A percentile compares a stretch with the other conserved stretches of the same genome.
These are phyloP conservation scores for Cytospora mali DNA, from an alignment of 2,329 filamentous ascomycete species.

Conservation along the genomic window DNA sequence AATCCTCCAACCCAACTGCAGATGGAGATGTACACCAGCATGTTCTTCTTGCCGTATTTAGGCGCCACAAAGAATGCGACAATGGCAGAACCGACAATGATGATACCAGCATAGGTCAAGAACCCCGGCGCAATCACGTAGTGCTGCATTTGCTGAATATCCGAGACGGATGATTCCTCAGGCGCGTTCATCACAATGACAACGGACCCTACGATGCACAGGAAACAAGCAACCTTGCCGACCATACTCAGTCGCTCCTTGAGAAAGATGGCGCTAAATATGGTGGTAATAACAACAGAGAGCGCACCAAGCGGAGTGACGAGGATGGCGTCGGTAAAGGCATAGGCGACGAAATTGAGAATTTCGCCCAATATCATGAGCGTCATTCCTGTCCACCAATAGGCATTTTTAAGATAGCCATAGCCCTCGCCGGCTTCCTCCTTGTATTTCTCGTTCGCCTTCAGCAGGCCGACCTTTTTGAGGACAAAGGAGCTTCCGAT, in stretches of 20 bases:
- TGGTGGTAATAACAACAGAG: constrained; percentile 87
- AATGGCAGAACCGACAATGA: constrained; percentile 72
- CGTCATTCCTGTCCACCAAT: constrained; percentile 95
- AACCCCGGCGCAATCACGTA: constrained; percentile 89
- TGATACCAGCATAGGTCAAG: constrained; percentile 78
- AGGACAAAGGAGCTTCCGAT: constrained; percentile 95
- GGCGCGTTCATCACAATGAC: constrained; percentile 96
- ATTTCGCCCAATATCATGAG: constrained; percentile 97
- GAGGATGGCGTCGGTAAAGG: constrained; percentile 70
- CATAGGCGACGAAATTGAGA: constrained; percentile 96
- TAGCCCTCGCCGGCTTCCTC: constrained; percentile 96
- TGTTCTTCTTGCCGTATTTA: constrained; percentile 91
- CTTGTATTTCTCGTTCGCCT: constrained; percentile 94
- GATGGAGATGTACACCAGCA: constrained; percentile 96
- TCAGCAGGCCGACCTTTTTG: constrained; percentile 90
- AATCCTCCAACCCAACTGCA: constrained; percentile 93
- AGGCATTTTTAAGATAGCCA: constrained; percentile 91
- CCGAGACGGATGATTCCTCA: constrained; percentile 76
- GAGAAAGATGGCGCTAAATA: constrained; percentile 90
- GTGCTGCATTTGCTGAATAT: constrained; percentile 89
- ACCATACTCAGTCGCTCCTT: constrained; percentile 96
- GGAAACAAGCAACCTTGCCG: constrained; percentile 93
- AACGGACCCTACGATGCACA: constrained; percentile 90
- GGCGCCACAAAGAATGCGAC: constrained; percentile 82
- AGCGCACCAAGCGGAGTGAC: constrained; percentile 55